Conservation (phyloP, 768 basidiomycete genomes). For the Grammothele lineata region DNA sequence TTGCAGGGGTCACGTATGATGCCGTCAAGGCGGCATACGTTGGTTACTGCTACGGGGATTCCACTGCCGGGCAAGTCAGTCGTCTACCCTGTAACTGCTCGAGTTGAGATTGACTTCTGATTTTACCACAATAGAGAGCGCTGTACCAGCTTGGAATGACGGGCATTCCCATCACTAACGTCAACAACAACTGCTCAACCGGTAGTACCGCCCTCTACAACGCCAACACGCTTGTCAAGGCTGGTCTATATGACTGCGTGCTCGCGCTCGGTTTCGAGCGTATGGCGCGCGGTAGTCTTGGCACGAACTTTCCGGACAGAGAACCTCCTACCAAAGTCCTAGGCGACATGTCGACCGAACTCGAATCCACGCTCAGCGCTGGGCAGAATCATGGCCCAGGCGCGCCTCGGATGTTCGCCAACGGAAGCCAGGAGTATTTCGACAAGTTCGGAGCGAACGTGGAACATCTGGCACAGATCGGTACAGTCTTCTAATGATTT, state of each 20-base stretch:
- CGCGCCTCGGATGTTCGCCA: conserved; percentile 72
- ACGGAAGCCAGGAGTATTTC: conserved; percentile 73
- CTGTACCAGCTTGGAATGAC: conserved; percentile 83
- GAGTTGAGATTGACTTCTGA: neutral
- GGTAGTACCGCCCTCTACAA: conserved; percentile 76
- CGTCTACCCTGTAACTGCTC: too few relatives aligned
- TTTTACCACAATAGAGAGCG: too few relatives aligned
- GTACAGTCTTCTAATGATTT: conserved; percentile 30
- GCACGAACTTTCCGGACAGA: conserved; percentile 57
- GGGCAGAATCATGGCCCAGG: conserved; percentile 66
- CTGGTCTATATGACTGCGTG: conserved; percentile 66
- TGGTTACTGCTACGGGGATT: conserved; percentile 79
- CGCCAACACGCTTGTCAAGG: conserved; percentile 67
- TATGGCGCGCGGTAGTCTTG: conserved; percentile 72
- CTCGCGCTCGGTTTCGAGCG: conserved; percentile 86
- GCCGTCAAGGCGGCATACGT: conserved; percentile 67
- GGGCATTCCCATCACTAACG: conserved; percentile 78
- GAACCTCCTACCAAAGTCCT: conserved; percentile 46
- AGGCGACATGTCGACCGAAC: conserved; percentile 36
- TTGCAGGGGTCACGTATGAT: conserved; percentile 80
- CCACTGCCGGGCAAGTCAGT: conserved; percentile 67
- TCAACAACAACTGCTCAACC: conserved; percentile 87
- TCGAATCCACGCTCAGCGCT: conserved; percentile 40
- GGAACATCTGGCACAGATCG: conserved; percentile 72
- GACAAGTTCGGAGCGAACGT: conserved; percentile 65